phyloP scores from a whole-genome alignment of 345 rosid species.

The Arabidopsis thaliana region TAIR10.1 NC_003074.8:23169001-23169500 shows the following conservation, averaged over 20 bases:
- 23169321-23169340: background rate
- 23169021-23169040: background rate
- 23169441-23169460: background rate
- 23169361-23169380: background rate
- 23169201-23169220: background rate
- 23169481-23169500: constrained; percentile 17
- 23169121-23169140: background rate
- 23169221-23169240: constrained; percentile 21
- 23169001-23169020: background rate
- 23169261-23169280: constrained; percentile 24
- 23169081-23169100: constrained; percentile 10
- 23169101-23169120: constrained; percentile 29
- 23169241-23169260: constrained; percentile 21
- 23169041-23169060: constrained; percentile 16
- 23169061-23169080: constrained; percentile 12
- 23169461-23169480: constrained; percentile 1
- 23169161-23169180: constrained; percentile 8
- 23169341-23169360: background rate
- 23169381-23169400: constrained; percentile 14
- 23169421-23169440: constrained; percentile 5
- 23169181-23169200: constrained; percentile 35
- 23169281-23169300: background rate
- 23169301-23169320: constrained; percentile 15
- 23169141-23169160: background rate
- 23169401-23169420: constrained; percentile 20